Base-by-base conservation (phyloP, 176 grass and related monocot species). In the Elaeis guineensis region DNA sequence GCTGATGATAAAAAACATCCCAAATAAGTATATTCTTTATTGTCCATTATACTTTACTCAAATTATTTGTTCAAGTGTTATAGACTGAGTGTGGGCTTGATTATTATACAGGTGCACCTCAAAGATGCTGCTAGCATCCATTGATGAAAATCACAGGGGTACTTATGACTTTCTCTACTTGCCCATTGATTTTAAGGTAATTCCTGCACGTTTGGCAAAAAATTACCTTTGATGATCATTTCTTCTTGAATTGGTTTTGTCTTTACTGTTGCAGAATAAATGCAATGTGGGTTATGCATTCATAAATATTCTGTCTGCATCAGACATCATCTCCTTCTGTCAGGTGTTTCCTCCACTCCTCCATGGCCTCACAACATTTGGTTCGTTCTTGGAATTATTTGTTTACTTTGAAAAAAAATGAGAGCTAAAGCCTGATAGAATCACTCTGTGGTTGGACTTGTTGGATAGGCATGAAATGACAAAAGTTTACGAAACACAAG, bases 281-380 rank as follows among this genome's bases (percentile, higher is more conserved):
- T 98, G 94, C 85, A 98, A 98, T 67, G 94, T 93, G 21, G 94
- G 94, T 16, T 98, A 98, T 71, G 94, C 94, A 3, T 98, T 98
- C 61, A 86, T 98, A 58, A 98, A 98, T 76, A 89, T 98, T 88
- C 69, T 79, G 54, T 92, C 79, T 17, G 79, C 88, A 55, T 62
- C 83, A 11, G 81, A 93, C 61, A 93, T 98, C 17, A n/a, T 89
- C 63, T 80, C 94, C 17, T 93, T 98, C 63, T 98, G 81, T 57
- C 59, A 98, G 94, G 93, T 91, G 9, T 52, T 59, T 69, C 32
- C 49, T 52, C 12, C 21, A 70, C 64, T 17, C 51, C 49, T 58
- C 57, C 58, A 58, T 58, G 21, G 17, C 35, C 9, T 35, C 25
- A 16, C 16, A 17, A 73, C 60, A 5, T 77, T 4, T 58, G 69